Percentiles rank a stretch among this genome's conserved stretches.
phyloP scores from a whole-genome alignment of 495 filamentous ascomycete species.

The Ramalina intermedia region DNA sequence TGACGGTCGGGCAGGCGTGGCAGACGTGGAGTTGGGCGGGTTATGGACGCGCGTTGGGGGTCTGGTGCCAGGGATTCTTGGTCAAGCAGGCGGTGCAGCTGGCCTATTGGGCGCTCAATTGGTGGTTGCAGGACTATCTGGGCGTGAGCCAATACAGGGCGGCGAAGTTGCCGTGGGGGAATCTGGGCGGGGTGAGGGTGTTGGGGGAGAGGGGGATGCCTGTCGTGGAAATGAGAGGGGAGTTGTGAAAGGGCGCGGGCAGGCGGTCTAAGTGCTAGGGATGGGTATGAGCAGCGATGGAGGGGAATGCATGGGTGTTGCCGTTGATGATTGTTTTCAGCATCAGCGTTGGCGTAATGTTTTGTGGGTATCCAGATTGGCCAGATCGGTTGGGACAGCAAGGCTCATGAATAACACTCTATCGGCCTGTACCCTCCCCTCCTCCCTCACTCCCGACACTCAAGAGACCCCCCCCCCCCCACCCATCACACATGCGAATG shows the following conservation, averaged over 20 bases:
- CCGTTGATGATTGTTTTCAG: too few species aligned
- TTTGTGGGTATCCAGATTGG: too few species aligned
- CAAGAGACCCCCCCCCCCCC: not conserved
- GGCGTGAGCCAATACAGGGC: slow-evolving; percentile 3
- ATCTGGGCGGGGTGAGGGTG: not conserved
- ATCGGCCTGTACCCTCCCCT: too few species aligned
- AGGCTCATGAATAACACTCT: too few species aligned
- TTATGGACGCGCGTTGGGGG: slow-evolving; percentile 7
- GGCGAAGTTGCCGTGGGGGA: slow-evolving; percentile 9
- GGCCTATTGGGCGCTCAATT: slow-evolving; percentile 11
- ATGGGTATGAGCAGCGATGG: too few species aligned
- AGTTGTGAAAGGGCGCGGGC: not conserved
- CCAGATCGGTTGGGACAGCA: too few species aligned
- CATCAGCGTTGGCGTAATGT: too few species aligned
- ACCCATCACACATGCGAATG: slow-evolving; percentile 1
- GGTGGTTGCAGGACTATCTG: slow-evolving; percentile 9
- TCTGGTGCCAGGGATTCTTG: slow-evolving; percentile 11
- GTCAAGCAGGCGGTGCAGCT: slow-evolving; percentile 11
- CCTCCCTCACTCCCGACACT: not conserved
- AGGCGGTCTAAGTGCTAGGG: too few species aligned
- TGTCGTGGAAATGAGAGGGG: not conserved
- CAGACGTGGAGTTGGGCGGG: slow-evolving; percentile 7
- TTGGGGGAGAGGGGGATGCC: slow-evolving; percentile 1
- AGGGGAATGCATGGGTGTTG: too few species aligned
- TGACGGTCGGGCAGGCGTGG: slow-evolving; percentile 11